These are phyloP conservation scores for Apostasia ramifera DNA, from an alignment of 106 monocot species.

Conservation along the genomic window DNA sequence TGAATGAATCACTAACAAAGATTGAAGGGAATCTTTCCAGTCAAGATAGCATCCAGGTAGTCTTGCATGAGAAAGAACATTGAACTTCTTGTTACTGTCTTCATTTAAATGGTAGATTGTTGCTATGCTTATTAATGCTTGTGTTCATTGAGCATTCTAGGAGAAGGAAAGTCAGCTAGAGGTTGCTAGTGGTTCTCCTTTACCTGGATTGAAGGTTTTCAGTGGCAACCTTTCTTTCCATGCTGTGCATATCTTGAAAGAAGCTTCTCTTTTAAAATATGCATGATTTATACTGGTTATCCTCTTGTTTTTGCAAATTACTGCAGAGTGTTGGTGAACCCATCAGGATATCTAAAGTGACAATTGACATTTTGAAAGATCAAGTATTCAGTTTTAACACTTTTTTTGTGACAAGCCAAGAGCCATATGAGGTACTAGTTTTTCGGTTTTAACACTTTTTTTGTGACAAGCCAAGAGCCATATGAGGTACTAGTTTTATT, in stretches of 20 bases:
- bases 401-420: slow-evolving; percentile 88
- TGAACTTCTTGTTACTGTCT: not conserved
- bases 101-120: not conserved
- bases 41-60: slow-evolving; percentile 26
- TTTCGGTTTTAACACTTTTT: slow-evolving; percentile 91
- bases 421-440: slow-evolving; percentile 77
- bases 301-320: slow-evolving; percentile 7
- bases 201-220: slow-evolving; percentile 82
- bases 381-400: slow-evolving; percentile 92
- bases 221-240: not conserved
- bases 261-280: not conserved
- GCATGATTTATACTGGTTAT: not conserved
- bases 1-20: slow-evolving; percentile 8
- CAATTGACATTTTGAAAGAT: slow-evolving; percentile 61
- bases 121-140: slow-evolving; percentile 10
- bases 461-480: slow-evolving; percentile 85
- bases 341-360: slow-evolving; percentile 71
- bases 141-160: slow-evolving; percentile 31
- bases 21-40: slow-evolving; percentile 10
- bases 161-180: slow-evolving; percentile 45
- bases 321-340: slow-evolving; percentile 66
- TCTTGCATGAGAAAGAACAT: not conserved
- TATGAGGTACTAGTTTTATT: slow-evolving; percentile 63
- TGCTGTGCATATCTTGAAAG: not conserved
- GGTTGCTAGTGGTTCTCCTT: slow-evolving; percentile 76